Evolutionary conservation across 495 filamentous ascomycete species (phyloP), one percentile per base, ranked within the genome.

Genomic region (Beverwykella pulmonaria): DNA sequence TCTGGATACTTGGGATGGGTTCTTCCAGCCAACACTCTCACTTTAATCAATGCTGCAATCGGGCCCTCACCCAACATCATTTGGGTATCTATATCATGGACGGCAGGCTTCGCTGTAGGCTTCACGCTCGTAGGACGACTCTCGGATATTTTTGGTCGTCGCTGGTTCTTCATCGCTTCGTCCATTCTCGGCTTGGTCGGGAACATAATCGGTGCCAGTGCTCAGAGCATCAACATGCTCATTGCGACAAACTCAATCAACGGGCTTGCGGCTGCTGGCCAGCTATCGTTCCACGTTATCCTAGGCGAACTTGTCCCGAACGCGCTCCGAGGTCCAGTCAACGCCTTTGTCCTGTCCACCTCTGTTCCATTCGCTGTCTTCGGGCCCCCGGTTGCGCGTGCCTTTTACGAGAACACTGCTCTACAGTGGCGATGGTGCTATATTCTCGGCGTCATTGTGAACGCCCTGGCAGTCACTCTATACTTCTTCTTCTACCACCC

Each of bases 61-160:
- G 74, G 73, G 4, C 70, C 70, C 17, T 73, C 70, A 47, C 62
- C 62, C 15, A 67, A 70, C 44, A 61, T 70, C 36, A 67, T 70
- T 26, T 70, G 67, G 67, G 55, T 70, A 9, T 47, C 62, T 14
- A 52, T 70, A 26, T 32, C 36, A 14, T 70, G 63, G 62, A 70
- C 67, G 0, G 57, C 67, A 27, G 67, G 63, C 27, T 59, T 68
- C 34, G 60, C 71, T 10, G 77, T 80, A 9, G 75, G 68, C 26
- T 64, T 78, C 25, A 67, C 76, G 20, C 67, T 79, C 19, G 77
- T 84, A 14, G 83, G 83, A 15, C 79, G 81, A 39, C 65, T 85
- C 7, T 76, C 77, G 1, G 82, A 86, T 71, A 80, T 85, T 41
- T 84, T 86, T 54, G 82, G 83, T 41, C 78, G 83, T 44, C 76